These are phyloP conservation scores for Vitis amurensis DNA, from an alignment of 164 flowering plant species.

Conservation along the genomic window DNA sequence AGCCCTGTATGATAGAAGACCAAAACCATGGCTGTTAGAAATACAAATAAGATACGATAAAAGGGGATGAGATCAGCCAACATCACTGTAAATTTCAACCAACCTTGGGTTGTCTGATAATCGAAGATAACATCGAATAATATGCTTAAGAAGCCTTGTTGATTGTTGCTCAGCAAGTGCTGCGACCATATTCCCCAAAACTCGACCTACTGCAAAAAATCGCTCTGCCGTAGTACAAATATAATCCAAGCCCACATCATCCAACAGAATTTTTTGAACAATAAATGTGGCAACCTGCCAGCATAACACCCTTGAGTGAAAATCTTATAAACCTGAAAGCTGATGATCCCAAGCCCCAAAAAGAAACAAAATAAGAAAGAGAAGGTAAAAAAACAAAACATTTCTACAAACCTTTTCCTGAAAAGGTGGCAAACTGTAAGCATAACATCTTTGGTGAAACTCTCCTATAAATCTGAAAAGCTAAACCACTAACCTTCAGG, in stretches of 20 bases:
- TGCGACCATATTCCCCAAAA: slow-evolving; percentile 81
- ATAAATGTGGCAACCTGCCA: slow-evolving; percentile 94
- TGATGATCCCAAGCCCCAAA: too few species aligned
- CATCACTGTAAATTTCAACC: slow-evolving; percentile 1
- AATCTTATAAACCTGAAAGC: not conserved
- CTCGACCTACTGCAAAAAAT: slow-evolving; percentile 84
- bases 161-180: slow-evolving; percentile 85
- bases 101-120: slow-evolving; percentile 86
- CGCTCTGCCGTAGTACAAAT: slow-evolving; percentile 92
- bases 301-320: not conserved
- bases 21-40: not conserved
- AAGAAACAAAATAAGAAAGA: too few species aligned
- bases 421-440: too few species aligned
- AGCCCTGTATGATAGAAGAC: slow-evolving; percentile 44
- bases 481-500: too few species aligned
- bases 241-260: slow-evolving; percentile 85
- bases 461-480: too few species aligned
- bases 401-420: too few species aligned
- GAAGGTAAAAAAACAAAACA: too few species aligned
- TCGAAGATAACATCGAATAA: slow-evolving; percentile 89
- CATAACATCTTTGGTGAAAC: too few species aligned
- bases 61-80: not conserved
- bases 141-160: slow-evolving; percentile 74
- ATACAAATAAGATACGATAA: not conserved
- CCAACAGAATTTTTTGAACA: slow-evolving; percentile 81